Percentiles rank a stretch among this genome's conserved stretches.
Conservation (phyloP, 768 basidiomycete species). For the Amanita muscaria region DNA sequence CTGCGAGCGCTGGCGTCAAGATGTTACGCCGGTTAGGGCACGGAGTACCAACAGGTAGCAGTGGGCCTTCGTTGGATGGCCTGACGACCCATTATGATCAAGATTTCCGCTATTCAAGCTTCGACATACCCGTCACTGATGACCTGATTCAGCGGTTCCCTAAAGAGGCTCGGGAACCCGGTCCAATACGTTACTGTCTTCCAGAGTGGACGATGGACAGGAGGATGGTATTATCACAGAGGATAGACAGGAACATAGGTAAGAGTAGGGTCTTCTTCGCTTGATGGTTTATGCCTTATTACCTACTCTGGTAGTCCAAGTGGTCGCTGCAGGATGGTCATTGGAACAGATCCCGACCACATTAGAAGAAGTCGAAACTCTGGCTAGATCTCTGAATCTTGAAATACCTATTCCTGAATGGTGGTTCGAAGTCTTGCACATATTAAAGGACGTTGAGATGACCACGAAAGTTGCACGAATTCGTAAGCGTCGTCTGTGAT, state of each 20-base stretch:
- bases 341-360: conserved; percentile 5
- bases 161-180: not conserved
- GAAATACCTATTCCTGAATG: conserved; percentile 19
- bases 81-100: not conserved
- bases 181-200: conserved; percentile 5
- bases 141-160: not conserved
- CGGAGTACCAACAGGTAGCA: conserved; percentile 1
- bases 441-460: conserved; percentile 18
- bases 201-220: conserved; percentile 3
- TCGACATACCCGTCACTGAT: not conserved
- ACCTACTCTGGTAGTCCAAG: too few species aligned
- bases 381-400: conserved; percentile 8
- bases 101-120: not conserved
- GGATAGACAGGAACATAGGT: not conserved
- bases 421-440: conserved; percentile 19
- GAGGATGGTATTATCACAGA: not conserved
- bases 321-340: not conserved
- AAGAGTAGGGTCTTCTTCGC: not conserved
- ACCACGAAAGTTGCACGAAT: conserved; percentile 6
- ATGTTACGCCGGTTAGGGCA: conserved; percentile 19
- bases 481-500: conserved; percentile 12
- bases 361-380: conserved; percentile 12
- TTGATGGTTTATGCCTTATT: not conserved
- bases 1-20: conserved; percentile 17
- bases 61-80: too few species aligned